Evolutionary conservation across 768 basidiomycete species (phyloP).

Genomic region (Kwoniella europaea): DNA sequence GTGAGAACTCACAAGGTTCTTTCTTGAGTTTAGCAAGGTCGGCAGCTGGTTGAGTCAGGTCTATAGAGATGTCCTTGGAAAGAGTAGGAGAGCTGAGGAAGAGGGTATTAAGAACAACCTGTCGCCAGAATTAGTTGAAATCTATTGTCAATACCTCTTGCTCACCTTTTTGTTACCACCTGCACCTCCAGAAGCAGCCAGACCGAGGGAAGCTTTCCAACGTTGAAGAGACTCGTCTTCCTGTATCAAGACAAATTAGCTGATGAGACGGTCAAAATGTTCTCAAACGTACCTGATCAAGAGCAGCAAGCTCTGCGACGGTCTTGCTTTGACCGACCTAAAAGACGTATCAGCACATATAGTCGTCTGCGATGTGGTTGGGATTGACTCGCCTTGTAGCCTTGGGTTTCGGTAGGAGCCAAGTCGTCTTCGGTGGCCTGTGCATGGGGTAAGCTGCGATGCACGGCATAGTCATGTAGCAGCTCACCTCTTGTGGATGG

Average conservation of each 20-base stretch:
- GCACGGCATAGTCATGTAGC: background rate
- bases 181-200: conserved; percentile 63
- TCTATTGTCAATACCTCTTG: background rate
- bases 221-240: conserved; percentile 89
- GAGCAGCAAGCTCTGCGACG: conserved; percentile 78
- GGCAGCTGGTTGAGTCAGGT: conserved; percentile 65
- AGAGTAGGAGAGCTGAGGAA: conserved; percentile 80
- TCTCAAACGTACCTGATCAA: conserved; percentile 66
- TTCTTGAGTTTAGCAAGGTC: conserved; percentile 70
- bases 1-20: conserved; percentile 69
- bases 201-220: conserved; percentile 94
- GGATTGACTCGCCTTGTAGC: conserved; percentile 52
- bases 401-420: conserved; percentile 55
- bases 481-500: conserved; percentile 20
- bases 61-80: conserved; percentile 67
- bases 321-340: conserved; percentile 61
- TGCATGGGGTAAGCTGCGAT: background rate
- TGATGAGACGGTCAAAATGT: background rate
- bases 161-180: conserved; percentile 70
- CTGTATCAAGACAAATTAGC: conserved; percentile 16
- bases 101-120: conserved; percentile 61
- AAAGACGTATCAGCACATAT: conserved; percentile 8
- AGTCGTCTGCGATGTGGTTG: background rate
- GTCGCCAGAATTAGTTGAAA: conserved; percentile 10
- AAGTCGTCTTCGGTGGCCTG: conserved; percentile 55